Evolutionary conservation across 2,329 filamentous ascomycete genomes (phyloP).

Genomic region (Xylaria sp.): DNA sequence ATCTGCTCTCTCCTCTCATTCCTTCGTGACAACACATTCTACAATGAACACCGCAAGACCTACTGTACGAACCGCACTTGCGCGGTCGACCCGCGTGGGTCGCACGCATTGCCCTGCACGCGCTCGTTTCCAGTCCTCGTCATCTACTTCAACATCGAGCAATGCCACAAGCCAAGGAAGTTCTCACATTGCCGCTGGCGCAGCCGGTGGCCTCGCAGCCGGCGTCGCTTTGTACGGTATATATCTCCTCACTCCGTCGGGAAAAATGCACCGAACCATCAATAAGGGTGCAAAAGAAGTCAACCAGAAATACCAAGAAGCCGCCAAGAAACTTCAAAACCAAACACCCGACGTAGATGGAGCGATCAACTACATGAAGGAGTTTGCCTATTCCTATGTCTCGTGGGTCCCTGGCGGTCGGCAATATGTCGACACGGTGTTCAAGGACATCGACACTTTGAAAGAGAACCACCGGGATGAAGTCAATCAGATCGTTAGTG

Average conservation of each 20-base stretch:
- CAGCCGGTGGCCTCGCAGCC: slow-evolving; percentile 58
- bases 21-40: background rate
- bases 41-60: slow-evolving; percentile 36
- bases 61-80: slow-evolving; percentile 24
- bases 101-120: slow-evolving; percentile 39
- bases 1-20: background rate
- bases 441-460: slow-evolving; percentile 76
- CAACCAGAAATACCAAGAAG: slow-evolving; percentile 68
- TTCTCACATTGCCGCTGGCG: slow-evolving; percentile 55
- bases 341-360: slow-evolving; percentile 73
- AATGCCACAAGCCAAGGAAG: slow-evolving; percentile 34
- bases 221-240: slow-evolving; percentile 56
- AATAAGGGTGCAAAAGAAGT: slow-evolving; percentile 65
- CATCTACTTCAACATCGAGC: slow-evolving; percentile 43
- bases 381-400: slow-evolving; percentile 75
- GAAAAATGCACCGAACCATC: slow-evolving; percentile 55
- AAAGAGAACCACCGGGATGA: slow-evolving; percentile 75
- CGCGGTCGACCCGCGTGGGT: slow-evolving; percentile 32
- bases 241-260: slow-evolving; percentile 59
- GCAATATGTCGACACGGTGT: slow-evolving; percentile 74
- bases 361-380: slow-evolving; percentile 72
- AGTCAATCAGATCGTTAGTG: slow-evolving; percentile 73
- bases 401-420: slow-evolving; percentile 77
- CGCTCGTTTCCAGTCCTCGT: slow-evolving; percentile 57
- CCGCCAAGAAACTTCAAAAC: slow-evolving; percentile 69